Percentiles rank a stretch among this genome's conserved stretches.
Conservation (phyloP, 2,329 filamentous ascomycete genomes). For the Beauveria caledonica region DNA sequence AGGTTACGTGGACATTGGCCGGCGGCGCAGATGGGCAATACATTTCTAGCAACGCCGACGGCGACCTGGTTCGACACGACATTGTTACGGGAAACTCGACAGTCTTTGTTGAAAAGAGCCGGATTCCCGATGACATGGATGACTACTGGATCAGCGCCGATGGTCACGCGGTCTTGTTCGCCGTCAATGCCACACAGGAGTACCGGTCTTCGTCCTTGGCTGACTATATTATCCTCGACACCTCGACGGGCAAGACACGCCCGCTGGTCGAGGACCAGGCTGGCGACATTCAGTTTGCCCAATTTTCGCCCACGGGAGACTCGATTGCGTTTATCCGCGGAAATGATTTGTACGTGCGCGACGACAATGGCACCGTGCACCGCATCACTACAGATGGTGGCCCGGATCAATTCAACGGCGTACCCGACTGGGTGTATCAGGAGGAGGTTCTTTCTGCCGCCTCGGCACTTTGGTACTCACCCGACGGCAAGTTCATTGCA, state of each 20-base stretch:
- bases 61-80: constrained; percentile 52
- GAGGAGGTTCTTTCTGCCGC: constrained; percentile 54
- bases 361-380: constrained; percentile 40
- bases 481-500: constrained; percentile 76
- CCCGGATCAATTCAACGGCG: constrained; percentile 53
- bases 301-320: constrained; percentile 48
- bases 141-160: constrained; percentile 57
- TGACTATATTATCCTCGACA: constrained; percentile 57
- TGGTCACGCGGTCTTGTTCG: constrained; percentile 49
- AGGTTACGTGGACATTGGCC: constrained; percentile 46
- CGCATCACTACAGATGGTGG: constrained; percentile 53
- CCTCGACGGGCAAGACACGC: constrained; percentile 44
- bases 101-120: constrained; percentile 48
- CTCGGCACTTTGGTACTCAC: constrained; percentile 86
- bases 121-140: constrained; percentile 45
- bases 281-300: constrained; percentile 60
- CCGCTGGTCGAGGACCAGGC: constrained; percentile 50
- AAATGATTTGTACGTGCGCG: constrained; percentile 53
- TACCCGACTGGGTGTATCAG: constrained; percentile 80
- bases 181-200: constrained; percentile 59
- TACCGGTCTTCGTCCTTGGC: constrained; percentile 62
- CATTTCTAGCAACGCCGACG: constrained; percentile 41
- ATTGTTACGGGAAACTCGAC: constrained; percentile 46
- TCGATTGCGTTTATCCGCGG: constrained; percentile 59
- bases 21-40: constrained; percentile 54